Conservation (phyloP, 2,329 filamentous ascomycete genomes). For the Colletotrichum sp. region DNA sequence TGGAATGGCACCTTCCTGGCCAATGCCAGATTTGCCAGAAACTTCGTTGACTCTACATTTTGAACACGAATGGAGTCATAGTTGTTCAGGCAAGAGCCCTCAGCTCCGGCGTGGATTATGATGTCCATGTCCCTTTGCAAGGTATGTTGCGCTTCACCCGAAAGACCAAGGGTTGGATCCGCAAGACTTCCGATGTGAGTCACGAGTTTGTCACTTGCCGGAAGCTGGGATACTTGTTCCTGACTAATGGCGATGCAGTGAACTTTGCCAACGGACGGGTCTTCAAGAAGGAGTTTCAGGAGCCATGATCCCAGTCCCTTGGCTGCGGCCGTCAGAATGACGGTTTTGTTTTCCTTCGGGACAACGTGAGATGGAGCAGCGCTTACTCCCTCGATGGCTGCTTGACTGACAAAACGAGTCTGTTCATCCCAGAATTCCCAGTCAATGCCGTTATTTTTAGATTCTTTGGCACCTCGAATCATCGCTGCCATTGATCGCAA, state of each 20-base stretch:
- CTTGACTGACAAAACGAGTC: conserved; percentile 3
- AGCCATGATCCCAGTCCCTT: conserved; percentile 45
- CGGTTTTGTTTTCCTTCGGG: conserved; percentile 7
- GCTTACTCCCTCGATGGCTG: background rate
- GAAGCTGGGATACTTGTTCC: conserved; percentile 5
- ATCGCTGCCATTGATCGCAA: conserved; percentile 42
- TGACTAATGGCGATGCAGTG: conserved; percentile 46
- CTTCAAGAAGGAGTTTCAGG: conserved; percentile 36
- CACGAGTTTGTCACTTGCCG: conserved; percentile 30
- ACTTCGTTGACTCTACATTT: conserved; percentile 35
- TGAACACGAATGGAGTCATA: conserved; percentile 29
- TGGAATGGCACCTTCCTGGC: conserved; percentile 26
- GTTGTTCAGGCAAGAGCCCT: conserved; percentile 34
- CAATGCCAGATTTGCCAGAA: conserved; percentile 28
- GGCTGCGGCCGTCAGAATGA: conserved; percentile 43
- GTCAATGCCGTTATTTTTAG: background rate
- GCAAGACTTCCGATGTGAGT: conserved; percentile 41
- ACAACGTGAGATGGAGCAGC: background rate
- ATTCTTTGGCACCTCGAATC: conserved; percentile 24
- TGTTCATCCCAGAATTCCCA: conserved; percentile 32
- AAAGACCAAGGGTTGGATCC: conserved; percentile 40
- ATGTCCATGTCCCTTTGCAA: conserved; percentile 33
- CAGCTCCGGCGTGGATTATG: conserved; percentile 56
- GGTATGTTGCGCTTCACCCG: background rate
- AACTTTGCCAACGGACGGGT: conserved; percentile 35